phyloP scores from a whole-genome alignment of 1,139 yeast genomes.

The Geotrichum siamense region DNA sequence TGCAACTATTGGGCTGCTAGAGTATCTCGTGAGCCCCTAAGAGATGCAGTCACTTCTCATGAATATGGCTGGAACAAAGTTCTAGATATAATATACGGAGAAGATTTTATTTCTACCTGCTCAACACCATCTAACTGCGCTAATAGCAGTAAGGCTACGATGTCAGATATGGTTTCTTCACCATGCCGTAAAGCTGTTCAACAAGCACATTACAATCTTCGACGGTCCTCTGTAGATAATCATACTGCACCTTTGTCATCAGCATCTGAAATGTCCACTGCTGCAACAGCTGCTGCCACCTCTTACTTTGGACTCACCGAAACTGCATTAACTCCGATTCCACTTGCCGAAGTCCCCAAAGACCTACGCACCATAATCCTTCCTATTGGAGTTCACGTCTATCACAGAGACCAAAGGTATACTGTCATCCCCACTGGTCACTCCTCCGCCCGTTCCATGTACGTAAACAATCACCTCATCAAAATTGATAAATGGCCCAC shows the following conservation, averaged over 20 bases:
- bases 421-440: conserved; percentile 16
- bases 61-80: conserved; percentile 70
- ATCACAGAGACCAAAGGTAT: conserved; percentile 10
- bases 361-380: conserved; percentile 2
- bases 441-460: conserved; percentile 24
- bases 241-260: background rate
- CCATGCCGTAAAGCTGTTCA: background rate
- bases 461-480: conserved; percentile 23
- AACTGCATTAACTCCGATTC: background rate
- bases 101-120: background rate
- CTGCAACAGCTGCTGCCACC: conserved; percentile 13
- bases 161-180: background rate
- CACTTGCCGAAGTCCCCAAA: background rate
- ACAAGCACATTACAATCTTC: background rate
- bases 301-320: conserved; percentile 3
- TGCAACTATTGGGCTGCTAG: conserved; percentile 91
- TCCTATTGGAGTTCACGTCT: conserved; percentile 7
- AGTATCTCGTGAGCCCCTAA: conserved; percentile 65
- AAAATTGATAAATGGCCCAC: conserved; percentile 31
- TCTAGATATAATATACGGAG: background rate
- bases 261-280: conserved; percentile 7
- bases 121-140: background rate
- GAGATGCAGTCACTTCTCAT: conserved; percentile 57
- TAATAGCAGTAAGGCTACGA: no score
- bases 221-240: background rate